A percentile compares a stretch with the other conserved stretches of the same genome.
These are phyloP conservation scores for Suhomyces panamericanus DNA, from an alignment of 1,139 yeast species.

Conservation along the genomic window DNA sequence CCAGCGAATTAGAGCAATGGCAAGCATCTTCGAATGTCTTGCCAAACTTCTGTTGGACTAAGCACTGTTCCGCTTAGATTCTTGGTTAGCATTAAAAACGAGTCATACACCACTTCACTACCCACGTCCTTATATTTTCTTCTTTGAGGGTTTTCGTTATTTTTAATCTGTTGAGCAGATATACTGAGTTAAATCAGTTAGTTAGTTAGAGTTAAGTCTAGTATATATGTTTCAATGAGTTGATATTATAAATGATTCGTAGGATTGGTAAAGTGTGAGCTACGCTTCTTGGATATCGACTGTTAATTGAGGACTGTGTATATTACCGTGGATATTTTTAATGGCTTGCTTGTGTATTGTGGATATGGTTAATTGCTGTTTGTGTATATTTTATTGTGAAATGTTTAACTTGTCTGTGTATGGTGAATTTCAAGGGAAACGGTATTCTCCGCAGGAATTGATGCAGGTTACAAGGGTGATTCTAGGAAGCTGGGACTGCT, in stretches of 20 bases:
- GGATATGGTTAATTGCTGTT: too few relatives aligned
- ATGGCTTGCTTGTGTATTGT: too few relatives aligned
- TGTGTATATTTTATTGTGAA: too few relatives aligned
- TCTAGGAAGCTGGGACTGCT: neutral
- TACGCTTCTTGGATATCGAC: neutral
- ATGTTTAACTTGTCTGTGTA: too few relatives aligned
- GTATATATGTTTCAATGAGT: conserved; percentile 8
- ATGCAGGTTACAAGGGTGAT: conserved; percentile 3
- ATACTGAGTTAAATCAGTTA: conserved; percentile 9
- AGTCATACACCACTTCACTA: neutral
- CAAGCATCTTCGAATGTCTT: conserved; percentile 22
- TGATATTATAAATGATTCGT: neutral
- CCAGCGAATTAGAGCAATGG: conserved; percentile 19
- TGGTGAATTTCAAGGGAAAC: too few relatives aligned
- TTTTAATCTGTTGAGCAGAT: conserved; percentile 2
- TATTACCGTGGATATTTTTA: neutral
- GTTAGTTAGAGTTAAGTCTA: conserved; percentile 12
- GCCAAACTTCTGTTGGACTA: conserved; percentile 34
- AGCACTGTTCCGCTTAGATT: conserved; percentile 9
- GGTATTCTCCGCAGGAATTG: too few relatives aligned
- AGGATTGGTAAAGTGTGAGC: neutral
- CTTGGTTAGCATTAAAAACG: conserved; percentile 1
- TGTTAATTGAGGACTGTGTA: neutral
- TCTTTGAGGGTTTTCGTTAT: conserved; percentile 5
- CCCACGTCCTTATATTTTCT: neutral